phyloP scores from a whole-genome alignment of 495 filamentous ascomycete species.

The Thozetella sp. region DNA sequence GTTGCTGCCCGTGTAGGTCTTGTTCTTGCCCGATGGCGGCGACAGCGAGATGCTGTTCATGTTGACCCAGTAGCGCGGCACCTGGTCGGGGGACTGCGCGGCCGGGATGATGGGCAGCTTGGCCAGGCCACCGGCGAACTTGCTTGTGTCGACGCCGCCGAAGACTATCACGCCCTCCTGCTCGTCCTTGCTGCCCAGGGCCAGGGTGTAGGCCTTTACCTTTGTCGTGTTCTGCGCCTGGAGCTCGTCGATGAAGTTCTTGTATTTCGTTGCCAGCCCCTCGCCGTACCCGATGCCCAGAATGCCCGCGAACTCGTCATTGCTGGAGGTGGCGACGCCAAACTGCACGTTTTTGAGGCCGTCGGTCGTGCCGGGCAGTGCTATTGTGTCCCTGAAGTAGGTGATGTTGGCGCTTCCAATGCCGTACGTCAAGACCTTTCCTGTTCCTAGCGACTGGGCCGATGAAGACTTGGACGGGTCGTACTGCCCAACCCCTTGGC shows the following conservation, averaged over 20 bases:
- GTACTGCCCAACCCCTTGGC: slow-evolving; percentile 39
- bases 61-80: slow-evolving; percentile 58
- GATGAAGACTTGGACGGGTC: slow-evolving; percentile 36
- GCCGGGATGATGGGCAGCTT: slow-evolving; percentile 66
- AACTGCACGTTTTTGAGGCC: slow-evolving; percentile 41
- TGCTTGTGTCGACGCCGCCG: slow-evolving; percentile 85
- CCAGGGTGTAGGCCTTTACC: slow-evolving; percentile 49
- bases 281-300: slow-evolving; percentile 47
- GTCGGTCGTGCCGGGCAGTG: slow-evolving; percentile 34
- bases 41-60: slow-evolving; percentile 60
- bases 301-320: slow-evolving; percentile 46
- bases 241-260: slow-evolving; percentile 47
- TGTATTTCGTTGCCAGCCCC: slow-evolving; percentile 38
- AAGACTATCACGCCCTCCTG: slow-evolving; percentile 82
- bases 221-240: slow-evolving; percentile 35
- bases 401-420: slow-evolving; percentile 45
- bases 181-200: slow-evolving; percentile 46
- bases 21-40: slow-evolving; percentile 41
- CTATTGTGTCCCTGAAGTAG: slow-evolving; percentile 44
- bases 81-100: slow-evolving; percentile 35
- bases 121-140: slow-evolving; percentile 73
- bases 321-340: slow-evolving; percentile 37
- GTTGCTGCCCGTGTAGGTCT: slow-evolving; percentile 46
- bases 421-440: slow-evolving; percentile 41
- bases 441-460: slow-evolving; percentile 21